These are phyloP conservation scores for Spinellus fusiger DNA, from an alignment of 192 early-diverging fungal species.

Conservation along the genomic window DNA sequence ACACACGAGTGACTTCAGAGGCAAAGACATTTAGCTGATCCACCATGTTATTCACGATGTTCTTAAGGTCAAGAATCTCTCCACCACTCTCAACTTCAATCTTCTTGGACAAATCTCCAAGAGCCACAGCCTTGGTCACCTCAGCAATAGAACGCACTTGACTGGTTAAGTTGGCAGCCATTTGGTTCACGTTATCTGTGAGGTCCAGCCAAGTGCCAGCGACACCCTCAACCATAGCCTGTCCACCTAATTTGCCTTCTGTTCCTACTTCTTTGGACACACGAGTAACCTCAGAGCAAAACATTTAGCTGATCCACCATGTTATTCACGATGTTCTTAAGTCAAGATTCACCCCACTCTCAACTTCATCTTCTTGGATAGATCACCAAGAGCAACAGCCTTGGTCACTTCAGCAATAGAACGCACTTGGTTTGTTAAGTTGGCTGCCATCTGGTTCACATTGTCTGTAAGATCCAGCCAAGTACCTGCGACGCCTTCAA, in stretches of 20 bases:
- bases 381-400: slow-evolving; percentile 44
- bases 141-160: slow-evolving; percentile 45
- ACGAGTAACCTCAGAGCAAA: slow-evolving; percentile 26
- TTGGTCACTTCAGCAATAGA: slow-evolving; percentile 43
- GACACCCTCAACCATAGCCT: slow-evolving; percentile 33
- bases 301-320: slow-evolving; percentile 57
- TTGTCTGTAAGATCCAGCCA: slow-evolving; percentile 53
- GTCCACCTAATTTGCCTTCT: slow-evolving; percentile 37
- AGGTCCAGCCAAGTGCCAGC: slow-evolving; percentile 49
- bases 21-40: slow-evolving; percentile 51
- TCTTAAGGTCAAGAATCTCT: slow-evolving; percentile 50
- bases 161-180: slow-evolving; percentile 46
- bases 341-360: slow-evolving; percentile 54
- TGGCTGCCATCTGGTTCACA: slow-evolving; percentile 51
- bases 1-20: slow-evolving; percentile 55
- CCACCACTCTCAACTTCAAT: slow-evolving; percentile 44
- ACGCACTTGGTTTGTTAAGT: slow-evolving; percentile 44
- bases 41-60: slow-evolving; percentile 57
- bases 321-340: slow-evolving; percentile 59
- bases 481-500: slow-evolving; percentile 33
- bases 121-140: slow-evolving; percentile 43
- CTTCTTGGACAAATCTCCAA: slow-evolving; percentile 51
- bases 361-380: slow-evolving; percentile 54
- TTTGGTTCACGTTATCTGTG: slow-evolving; percentile 49
- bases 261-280: slow-evolving; percentile 35